These are phyloP conservation scores for Phytophthora podocarpi DNA, from an alignment of 352 stramenopile species.

Conservation along the genomic window DNA sequence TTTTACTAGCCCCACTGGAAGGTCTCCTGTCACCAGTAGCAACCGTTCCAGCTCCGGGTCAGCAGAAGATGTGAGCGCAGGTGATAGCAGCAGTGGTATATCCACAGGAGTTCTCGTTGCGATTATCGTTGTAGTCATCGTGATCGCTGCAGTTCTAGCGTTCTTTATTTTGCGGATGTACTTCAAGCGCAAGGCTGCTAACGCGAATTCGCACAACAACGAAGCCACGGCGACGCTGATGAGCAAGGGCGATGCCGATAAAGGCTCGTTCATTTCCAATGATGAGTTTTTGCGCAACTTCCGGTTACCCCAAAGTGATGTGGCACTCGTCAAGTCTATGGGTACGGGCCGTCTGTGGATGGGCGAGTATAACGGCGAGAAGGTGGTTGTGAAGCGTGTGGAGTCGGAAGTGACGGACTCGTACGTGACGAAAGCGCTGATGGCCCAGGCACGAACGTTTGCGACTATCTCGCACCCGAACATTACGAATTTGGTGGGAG, in stretches of 20 bases:
- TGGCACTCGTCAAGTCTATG: constrained; percentile 58
- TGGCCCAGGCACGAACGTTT: constrained; percentile 55
- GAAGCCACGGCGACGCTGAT: constrained; percentile 50
- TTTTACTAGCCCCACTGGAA: too few species aligned
- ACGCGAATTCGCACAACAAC: constrained; percentile 32
- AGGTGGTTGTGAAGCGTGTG: constrained; percentile 77
- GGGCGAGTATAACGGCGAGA: constrained; percentile 56
- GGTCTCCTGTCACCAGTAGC: neutral
- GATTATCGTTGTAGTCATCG: constrained; percentile 49
- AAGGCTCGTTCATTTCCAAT: constrained; percentile 69
- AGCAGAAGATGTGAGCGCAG: neutral
- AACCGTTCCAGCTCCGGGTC: neutral
- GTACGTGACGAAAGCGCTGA: constrained; percentile 65
- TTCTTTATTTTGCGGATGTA: constrained; percentile 47
- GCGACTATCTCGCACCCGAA: constrained; percentile 64
- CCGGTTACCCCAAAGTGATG: constrained; percentile 56
- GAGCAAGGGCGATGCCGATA: constrained; percentile 49
- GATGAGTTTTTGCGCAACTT: constrained; percentile 65
- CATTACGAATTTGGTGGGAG: constrained; percentile 65
- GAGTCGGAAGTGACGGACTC: constrained; percentile 68
- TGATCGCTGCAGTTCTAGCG: constrained; percentile 43
- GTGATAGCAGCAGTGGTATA: constrained; percentile 21
- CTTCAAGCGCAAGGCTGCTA: constrained; percentile 31
- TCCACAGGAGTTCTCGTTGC: constrained; percentile 53
- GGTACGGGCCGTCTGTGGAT: constrained; percentile 59